Base-by-base conservation (phyloP, 192 early-diverging fungal species). In the Chytriomyces sp. region DNA sequence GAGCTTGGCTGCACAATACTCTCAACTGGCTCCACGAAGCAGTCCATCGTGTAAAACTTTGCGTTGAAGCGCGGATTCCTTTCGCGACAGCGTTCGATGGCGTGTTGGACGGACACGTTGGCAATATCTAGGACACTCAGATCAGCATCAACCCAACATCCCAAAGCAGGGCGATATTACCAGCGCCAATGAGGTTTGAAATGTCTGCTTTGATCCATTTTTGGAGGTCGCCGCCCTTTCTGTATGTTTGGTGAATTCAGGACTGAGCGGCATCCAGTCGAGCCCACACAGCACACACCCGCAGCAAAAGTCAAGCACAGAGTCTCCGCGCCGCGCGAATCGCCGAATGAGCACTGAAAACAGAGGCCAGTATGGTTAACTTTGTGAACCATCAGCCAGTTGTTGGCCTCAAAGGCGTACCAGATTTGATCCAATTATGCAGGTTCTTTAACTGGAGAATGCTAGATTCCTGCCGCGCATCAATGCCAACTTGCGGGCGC, bases 351-450 rank as follows among this genome's bases (percentile, higher is more conserved):
- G 79, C 2, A 95, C 80, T 12, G 93, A 0, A n/a, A 49, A 49
- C 14, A 2, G 22, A 49, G 22, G 22, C 0, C 17, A n/a, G 44
- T 2, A 22, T 49, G 14, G 44, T 49, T 14, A 49, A 22, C 44
- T 14, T 49, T 49, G 22, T 49, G 34, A 17, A 37, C 38, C 59
- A 37, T 14, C 10, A 61, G 0, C 36, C 32, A 32, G 37, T 7
- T 30, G 26, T 2, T 19, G 28, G 10, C 10, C 26, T 19, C 6
- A 41, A 22, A 5, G 4, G 17, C 36, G 22, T 44, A 70, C 68
- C 68, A n/a, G n/a, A 89, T 67, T 99, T 99, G 57, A 96, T 76
- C 95, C 96, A 99, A 83, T 99, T 99, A 85, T 99, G 98, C 78
- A 95, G 95, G 63, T 86, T 89, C 49, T 93, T 92, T 56, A 99